These are phyloP conservation scores for Cryptosporidium felis DNA, from an alignment of 169 alveolate genomes.

Conservation along the genomic window DNA sequence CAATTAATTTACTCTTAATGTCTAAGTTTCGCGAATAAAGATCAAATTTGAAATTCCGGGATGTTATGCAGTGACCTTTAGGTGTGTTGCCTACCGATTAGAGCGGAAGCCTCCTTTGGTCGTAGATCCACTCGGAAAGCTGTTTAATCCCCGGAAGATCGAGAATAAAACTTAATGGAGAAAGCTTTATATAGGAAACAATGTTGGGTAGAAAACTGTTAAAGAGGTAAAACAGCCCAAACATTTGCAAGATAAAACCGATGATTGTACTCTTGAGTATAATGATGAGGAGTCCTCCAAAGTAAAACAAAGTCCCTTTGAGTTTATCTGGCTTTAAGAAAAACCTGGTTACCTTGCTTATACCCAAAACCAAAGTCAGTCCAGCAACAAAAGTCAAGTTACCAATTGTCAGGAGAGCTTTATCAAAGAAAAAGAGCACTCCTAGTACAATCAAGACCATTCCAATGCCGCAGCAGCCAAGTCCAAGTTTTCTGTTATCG, in stretches of 20 bases:
- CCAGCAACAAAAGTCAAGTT: constrained; percentile 66
- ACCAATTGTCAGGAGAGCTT: constrained; percentile 51
- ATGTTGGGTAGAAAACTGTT: constrained; percentile 61
- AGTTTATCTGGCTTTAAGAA: constrained; percentile 61
- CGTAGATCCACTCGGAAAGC: constrained; percentile 67
- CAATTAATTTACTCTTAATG: neutral
- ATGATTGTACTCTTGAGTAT: constrained; percentile 62
- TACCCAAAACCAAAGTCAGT: constrained; percentile 21
- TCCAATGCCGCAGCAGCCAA: constrained; percentile 68
- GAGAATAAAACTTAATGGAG: constrained; percentile 63
- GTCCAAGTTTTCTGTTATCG: constrained; percentile 58
- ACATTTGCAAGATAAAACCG: constrained; percentile 57
- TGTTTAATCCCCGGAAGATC: constrained; percentile 69
- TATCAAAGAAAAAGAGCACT: constrained; percentile 46
- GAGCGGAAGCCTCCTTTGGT: constrained; percentile 67
- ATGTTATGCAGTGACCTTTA: neutral
- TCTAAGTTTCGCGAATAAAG: neutral
- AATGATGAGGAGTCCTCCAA: constrained; percentile 59
- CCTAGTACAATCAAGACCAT: constrained; percentile 56
- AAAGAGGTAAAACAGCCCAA: constrained; percentile 56
- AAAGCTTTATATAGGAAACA: constrained; percentile 70
- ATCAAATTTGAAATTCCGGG: no score
- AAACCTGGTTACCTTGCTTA: constrained; percentile 61
- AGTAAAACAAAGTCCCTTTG: constrained; percentile 60
- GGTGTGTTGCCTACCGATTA: neutral